A percentile compares a stretch with the other conserved stretches of the same genome.
These are phyloP conservation scores for Aureobasidium subglaciale DNA, from an alignment of 2,329 filamentous ascomycete species.

Conservation along the genomic window DNA sequence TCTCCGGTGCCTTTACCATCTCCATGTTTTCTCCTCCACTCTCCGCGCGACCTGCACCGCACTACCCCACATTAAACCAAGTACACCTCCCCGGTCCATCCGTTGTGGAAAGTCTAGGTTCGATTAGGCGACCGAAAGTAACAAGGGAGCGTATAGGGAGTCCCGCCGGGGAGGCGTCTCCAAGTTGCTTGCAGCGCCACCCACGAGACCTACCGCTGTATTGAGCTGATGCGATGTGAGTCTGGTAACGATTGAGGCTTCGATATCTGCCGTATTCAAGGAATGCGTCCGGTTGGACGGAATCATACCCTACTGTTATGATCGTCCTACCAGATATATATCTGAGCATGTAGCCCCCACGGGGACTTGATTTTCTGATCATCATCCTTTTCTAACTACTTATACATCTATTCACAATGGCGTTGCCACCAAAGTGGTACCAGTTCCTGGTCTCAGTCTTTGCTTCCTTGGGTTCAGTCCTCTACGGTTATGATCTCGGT, in stretches of 20 bases:
- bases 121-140: background rate
- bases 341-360: background rate
- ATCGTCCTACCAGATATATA: constrained; percentile 4
- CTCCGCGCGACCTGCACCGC: background rate
- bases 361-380: background rate
- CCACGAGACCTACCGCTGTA: background rate
- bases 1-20: background rate
- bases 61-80: background rate
- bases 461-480: constrained; percentile 51
- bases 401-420: constrained; percentile 33
- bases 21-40: constrained; percentile 12
- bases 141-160: background rate
- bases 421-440: constrained; percentile 51
- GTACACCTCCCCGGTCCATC: background rate
- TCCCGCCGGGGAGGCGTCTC: constrained; percentile 11
- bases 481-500: constrained; percentile 55
- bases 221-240: background rate
- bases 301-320: background rate
- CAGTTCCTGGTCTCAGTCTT: constrained; percentile 55
- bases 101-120: background rate
- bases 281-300: constrained; percentile 4
- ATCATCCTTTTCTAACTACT: background rate
- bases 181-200: constrained; percentile 1
- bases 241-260: background rate
- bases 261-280: constrained; percentile 1